These are phyloP conservation scores for Berkeleyomyces rouxiae DNA, from an alignment of 2,329 filamentous ascomycete species.

Conservation along the genomic window DNA sequence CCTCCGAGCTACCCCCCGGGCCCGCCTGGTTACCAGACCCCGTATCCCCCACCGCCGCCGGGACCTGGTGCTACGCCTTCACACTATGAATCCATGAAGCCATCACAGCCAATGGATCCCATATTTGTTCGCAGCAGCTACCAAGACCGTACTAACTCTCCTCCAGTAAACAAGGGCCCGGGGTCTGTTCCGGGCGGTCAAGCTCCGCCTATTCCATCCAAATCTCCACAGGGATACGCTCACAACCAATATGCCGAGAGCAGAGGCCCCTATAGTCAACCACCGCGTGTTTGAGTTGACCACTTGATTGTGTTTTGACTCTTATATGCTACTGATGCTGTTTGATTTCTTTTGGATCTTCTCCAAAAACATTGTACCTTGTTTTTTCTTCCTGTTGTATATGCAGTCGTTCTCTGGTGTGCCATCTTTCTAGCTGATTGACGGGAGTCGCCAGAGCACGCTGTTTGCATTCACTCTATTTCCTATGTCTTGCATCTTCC, in stretches of 20 bases:
- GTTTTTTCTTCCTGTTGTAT: neutral
- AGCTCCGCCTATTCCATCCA: constrained; percentile 4
- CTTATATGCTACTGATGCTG: neutral
- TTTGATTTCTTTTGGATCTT: neutral
- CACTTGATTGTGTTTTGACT: neutral
- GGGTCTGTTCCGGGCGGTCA: neutral
- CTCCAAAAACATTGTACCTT: neutral
- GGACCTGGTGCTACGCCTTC: neutral
- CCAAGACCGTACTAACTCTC: constrained; percentile 11
- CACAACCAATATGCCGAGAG: constrained; percentile 10
- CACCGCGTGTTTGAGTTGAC: neutral
- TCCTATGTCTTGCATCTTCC: neutral
- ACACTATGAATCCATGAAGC: constrained; percentile 12
- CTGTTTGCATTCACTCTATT: neutral
- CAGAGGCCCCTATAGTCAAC: constrained; percentile 8
- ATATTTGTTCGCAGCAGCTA: constrained; percentile 8
- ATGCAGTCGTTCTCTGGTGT: neutral
- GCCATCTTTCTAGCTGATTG: neutral
- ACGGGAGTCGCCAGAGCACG: neutral
- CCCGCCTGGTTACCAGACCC: neutral
- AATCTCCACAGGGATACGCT: constrained; percentile 10
- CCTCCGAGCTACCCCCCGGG: constrained; percentile 10
- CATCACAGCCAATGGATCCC: constrained; percentile 5
- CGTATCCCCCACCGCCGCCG: neutral
- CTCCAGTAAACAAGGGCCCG: constrained; percentile 7